Base-by-base conservation (phyloP, 2,329 filamentous ascomycete genomes). In the Aspergillus phoenicis region DNA sequence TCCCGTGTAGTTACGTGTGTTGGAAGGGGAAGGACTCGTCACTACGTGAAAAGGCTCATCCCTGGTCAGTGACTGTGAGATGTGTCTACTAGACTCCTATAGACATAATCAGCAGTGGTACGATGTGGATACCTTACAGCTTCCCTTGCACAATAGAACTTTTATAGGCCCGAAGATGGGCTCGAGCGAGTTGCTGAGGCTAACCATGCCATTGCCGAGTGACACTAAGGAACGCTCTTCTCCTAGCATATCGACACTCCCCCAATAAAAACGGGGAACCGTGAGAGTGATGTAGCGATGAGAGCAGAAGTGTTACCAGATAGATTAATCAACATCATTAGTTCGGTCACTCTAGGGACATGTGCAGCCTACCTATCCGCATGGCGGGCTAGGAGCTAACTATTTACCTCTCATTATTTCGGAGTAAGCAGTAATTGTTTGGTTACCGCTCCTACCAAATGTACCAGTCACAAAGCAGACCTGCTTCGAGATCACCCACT, bases 81-180 rank as follows among this genome's bases (percentile, higher is more conserved):
- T 45, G n/a, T 56, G 43, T 56, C 53, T 45, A 56, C 53, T 47
- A 30, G 7, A 36, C 24, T 22, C 26, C 26, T 24, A 33, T 30
- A 28, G 53, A 22, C 41, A 22, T 26, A 47, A 45, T 36, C 30
- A 36, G 39, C 17, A 56, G 53, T 56, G 39, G 53, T 56, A 56
- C 20, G 53, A 56, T 56, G 53, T 56, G 53, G 45, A 52, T 45
- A 57, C 47, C 52, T 52, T 57, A 60, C 45, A 52, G 48, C 57
- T 20, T 51, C 38, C 43, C 55, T 58, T 58, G 55, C 56, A 58
- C 60, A 28, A 49, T 52, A 48, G 11, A 57, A 26, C 55, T 59
- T 61, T 22, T 55, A 43, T 52, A 43, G 57, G 57, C 36, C 51
- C 33, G 43, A 30, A 33, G 17, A 49, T 51, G 45, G 59, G 52